Evolutionary conservation across 2,329 filamentous ascomycete species (phyloP).

Genomic region (Calonectria pseudoturangicola): DNA sequence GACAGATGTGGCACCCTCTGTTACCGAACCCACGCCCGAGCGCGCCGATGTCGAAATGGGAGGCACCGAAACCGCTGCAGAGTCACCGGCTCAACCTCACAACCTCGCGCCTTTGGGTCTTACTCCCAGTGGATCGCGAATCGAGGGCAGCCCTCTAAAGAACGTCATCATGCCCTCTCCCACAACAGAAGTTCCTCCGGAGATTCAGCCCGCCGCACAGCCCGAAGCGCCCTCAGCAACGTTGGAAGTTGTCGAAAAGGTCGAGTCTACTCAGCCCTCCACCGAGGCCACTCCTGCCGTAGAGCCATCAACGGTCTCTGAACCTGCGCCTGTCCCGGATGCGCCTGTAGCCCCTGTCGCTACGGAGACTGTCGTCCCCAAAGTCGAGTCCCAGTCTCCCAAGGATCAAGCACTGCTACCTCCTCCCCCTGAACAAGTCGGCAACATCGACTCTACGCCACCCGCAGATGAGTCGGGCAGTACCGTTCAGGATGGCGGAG

Average conservation of each 20-base stretch:
- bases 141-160: conserved; percentile 72
- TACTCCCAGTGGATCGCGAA: conserved; percentile 56
- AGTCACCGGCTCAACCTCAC: conserved; percentile 53
- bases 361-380: conserved; percentile 54
- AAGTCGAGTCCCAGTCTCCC: conserved; percentile 40
- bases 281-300: conserved; percentile 3
- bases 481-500: conserved; percentile 51
- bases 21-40: conserved; percentile 49
- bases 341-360: conserved; percentile 37
- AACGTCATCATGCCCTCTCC: conserved; percentile 70
- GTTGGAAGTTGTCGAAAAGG: not conserved
- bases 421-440: conserved; percentile 63
- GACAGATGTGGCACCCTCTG: conserved; percentile 58
- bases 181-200: conserved; percentile 57
- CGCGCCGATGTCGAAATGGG: conserved; percentile 53
- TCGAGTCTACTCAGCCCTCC: not conserved
- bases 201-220: conserved; percentile 35
- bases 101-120: conserved; percentile 57
- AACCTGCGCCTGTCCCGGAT: conserved; percentile 51
- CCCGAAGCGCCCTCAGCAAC: conserved; percentile 45
- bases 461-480: conserved; percentile 53
- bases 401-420: conserved; percentile 56
- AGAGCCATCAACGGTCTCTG: conserved; percentile 44
- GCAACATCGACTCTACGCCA: conserved; percentile 61
- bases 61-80: conserved; percentile 49